Percentiles rank a stretch among this genome's conserved stretches.
Evolutionary conservation across 108 stramenopile genomes (phyloP).

Genomic region (Stephanodiscus triporus): DNA sequence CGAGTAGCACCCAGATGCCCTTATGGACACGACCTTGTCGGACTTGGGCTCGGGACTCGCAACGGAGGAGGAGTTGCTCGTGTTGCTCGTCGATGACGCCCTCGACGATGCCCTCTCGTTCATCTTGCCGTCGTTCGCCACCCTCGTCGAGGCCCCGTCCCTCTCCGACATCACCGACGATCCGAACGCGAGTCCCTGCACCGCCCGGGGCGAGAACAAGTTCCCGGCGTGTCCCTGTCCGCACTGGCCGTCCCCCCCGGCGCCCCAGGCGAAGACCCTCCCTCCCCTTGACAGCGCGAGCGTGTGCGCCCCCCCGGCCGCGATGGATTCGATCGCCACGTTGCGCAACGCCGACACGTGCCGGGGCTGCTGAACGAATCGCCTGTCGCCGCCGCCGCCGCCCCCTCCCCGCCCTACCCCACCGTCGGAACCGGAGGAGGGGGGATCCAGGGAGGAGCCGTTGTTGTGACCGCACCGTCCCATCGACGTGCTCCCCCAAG

Average conservation of each 20-base stretch:
- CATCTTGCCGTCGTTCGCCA: slow-evolving; percentile 3
- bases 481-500: slow-evolving; percentile 78
- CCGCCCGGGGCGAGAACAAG: slow-evolving; percentile 42
- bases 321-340: slow-evolving; percentile 66
- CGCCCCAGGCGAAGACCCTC: slow-evolving; percentile 90
- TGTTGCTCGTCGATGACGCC: slow-evolving; percentile 11
- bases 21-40: slow-evolving; percentile 59
- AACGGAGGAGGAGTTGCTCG: slow-evolving; percentile 14
- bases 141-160: not conserved
- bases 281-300: slow-evolving; percentile 87
- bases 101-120: slow-evolving; percentile 49
- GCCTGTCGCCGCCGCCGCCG: slow-evolving; percentile 41
- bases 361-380: slow-evolving; percentile 54
- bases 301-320: slow-evolving; percentile 95
- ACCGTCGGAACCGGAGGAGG: not conserved
- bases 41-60: slow-evolving; percentile 1
- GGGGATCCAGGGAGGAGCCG: slow-evolving; percentile 17
- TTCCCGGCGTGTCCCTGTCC: slow-evolving; percentile 79
- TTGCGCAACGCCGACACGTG: slow-evolving; percentile 68
- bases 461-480: slow-evolving; percentile 72
- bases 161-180: slow-evolving; percentile 43
- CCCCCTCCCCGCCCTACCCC: slow-evolving; percentile 2
- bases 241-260: slow-evolving; percentile 93
- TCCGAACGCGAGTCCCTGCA: slow-evolving; percentile 20
- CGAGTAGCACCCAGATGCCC: slow-evolving; percentile 75